A percentile compares a stretch with the other conserved stretches of the same genome.
These are phyloP conservation scores for Calonectria pseudoturangicola DNA, from an alignment of 2,329 filamentous ascomycete genomes.

Conservation along the genomic window DNA sequence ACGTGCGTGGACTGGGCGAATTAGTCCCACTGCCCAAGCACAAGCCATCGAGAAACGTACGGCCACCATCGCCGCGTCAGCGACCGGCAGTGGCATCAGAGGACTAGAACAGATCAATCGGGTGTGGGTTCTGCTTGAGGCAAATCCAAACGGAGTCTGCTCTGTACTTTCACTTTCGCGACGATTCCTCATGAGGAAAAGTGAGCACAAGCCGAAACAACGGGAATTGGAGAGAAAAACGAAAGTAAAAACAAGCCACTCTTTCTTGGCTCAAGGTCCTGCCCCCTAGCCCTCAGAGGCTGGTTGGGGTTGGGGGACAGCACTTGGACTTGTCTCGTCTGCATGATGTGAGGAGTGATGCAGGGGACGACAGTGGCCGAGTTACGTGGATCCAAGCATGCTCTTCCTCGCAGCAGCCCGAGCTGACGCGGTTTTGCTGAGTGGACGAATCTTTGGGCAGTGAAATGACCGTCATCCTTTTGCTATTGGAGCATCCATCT, in stretches of 20 bases:
- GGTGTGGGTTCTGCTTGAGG: conserved; percentile 4
- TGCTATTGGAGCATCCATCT: conserved; percentile 12
- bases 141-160: conserved; percentile 9
- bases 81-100: conserved; percentile 25
- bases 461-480: not conserved
- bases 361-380: conserved; percentile 14
- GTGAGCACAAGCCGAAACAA: conserved; percentile 36
- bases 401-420: not conserved
- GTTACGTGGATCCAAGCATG: conserved; percentile 35
- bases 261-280: not conserved
- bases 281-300: conserved; percentile 1
- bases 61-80: conserved; percentile 34
- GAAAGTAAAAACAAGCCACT: conserved; percentile 7
- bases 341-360: conserved; percentile 25
- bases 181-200: conserved; percentile 23
- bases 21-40: conserved; percentile 23
- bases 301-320: not conserved
- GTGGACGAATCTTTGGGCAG: not conserved
- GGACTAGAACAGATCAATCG: not conserved
- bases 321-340: not conserved
- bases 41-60: conserved; percentile 9
- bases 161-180: not conserved
- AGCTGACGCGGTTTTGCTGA: conserved; percentile 11
- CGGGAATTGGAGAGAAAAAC: conserved; percentile 6
- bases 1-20: conserved; percentile 31